Percentiles rank a stretch among this genome's conserved stretches.
These are phyloP conservation scores for Leptographium radiaticola DNA, from an alignment of 2,329 filamentous ascomycete genomes.

Conservation along the genomic window DNA sequence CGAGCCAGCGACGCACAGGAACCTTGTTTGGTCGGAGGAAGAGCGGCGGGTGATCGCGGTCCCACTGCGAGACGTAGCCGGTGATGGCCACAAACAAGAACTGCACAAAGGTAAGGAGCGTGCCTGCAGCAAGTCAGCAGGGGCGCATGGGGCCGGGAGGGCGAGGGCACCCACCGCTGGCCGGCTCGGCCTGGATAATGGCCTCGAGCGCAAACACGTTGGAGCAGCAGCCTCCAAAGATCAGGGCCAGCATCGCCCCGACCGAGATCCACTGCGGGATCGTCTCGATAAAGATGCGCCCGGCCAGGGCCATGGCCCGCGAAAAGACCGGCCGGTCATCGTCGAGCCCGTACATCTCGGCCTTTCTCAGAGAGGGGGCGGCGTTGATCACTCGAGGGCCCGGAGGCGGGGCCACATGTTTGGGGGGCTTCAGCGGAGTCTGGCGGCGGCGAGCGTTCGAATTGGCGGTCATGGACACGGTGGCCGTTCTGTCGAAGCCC, in stretches of 20 bases:
- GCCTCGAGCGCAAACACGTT: conserved; percentile 93
- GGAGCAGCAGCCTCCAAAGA: conserved; percentile 62
- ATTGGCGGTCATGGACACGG: conserved; percentile 27
- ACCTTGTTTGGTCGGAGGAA: conserved; percentile 68
- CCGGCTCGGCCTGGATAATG: conserved; percentile 84
- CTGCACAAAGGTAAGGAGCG: conserved; percentile 79
- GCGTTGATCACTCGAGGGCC: conserved; percentile 41
- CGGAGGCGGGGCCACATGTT: conserved; percentile 21
- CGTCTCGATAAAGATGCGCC: conserved; percentile 41
- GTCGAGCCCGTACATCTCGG: conserved; percentile 40
- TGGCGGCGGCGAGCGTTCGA: conserved; percentile 30
- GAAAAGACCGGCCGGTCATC: conserved; percentile 36
- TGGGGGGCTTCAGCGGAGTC: conserved; percentile 30
- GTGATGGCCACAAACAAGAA: conserved; percentile 72
- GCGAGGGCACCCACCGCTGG: conserved; percentile 47
- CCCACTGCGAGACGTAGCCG: conserved; percentile 65
- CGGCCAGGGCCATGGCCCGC: conserved; percentile 35
- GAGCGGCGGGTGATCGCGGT: conserved; percentile 50
- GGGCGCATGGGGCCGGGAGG: too few relatives aligned
- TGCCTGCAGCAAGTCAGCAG: conserved; percentile 36
- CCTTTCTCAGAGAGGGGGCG: conserved; percentile 38
- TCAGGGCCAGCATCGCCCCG: conserved; percentile 62
- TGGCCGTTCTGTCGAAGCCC: neutral
- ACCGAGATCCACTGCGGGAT: conserved; percentile 52
- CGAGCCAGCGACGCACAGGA: conserved; percentile 69